These are phyloP conservation scores for Septoria petroselini DNA, from an alignment of 2,329 filamentous ascomycete species.

Conservation along the genomic window DNA sequence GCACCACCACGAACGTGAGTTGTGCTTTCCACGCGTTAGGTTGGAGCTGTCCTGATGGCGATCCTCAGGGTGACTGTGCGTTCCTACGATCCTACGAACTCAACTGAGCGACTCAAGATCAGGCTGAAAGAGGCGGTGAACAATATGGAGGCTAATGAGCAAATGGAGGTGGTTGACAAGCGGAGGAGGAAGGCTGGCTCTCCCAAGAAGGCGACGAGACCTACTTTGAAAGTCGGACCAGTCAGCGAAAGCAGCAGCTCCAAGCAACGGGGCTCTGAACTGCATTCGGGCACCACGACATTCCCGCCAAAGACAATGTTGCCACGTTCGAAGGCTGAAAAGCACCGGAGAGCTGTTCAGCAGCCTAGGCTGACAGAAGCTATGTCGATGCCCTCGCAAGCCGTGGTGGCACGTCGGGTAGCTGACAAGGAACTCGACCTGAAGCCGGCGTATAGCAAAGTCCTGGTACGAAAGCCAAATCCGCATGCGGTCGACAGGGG, in stretches of 20 bases:
- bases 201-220: too few species aligned
- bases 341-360: too few species aligned
- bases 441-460: neutral
- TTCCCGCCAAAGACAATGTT: neutral
- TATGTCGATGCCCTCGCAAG: neutral
- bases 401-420: too few species aligned
- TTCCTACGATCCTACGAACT: slow-evolving; percentile 9
- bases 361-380: neutral
- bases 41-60: slow-evolving; percentile 3
- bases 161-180: slow-evolving; percentile 14
- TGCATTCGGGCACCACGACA: neutral
- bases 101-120: slow-evolving; percentile 15
- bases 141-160: slow-evolving; percentile 16
- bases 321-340: neutral
- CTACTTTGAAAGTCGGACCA: too few species aligned
- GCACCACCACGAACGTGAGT: too few species aligned
- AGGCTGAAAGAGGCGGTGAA: slow-evolving; percentile 11
- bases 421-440: neutral
- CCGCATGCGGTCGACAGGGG: neutral
- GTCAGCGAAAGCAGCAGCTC: neutral
- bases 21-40: too few species aligned
- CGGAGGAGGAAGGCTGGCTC: neutral
- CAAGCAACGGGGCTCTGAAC: neutral
- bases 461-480: neutral
- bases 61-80: slow-evolving; percentile 14